Percentiles rank a stretch among this genome's conserved stretches.
Conservation (phyloP, 352 stramenopile genomes). For the Blastocystis sp. region DNA sequence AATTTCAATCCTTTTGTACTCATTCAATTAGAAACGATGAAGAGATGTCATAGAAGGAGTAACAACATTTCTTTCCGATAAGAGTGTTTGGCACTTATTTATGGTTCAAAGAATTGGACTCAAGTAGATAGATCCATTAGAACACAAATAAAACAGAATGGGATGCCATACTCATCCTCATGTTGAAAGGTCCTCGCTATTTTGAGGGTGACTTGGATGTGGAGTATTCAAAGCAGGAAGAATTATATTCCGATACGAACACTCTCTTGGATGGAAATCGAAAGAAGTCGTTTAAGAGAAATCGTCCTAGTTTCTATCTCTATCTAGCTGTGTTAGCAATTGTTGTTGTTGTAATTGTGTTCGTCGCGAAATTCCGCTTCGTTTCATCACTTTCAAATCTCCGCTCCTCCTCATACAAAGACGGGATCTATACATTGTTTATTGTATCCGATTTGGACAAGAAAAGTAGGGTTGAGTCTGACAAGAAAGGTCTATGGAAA, state of each 20-base stretch:
- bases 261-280: neutral
- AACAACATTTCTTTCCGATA: neutral
- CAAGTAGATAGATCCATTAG: neutral
- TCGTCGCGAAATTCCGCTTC: neutral
- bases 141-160: neutral
- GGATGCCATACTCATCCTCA: neutral
- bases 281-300: neutral
- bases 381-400: neutral
- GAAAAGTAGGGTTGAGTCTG: slow-evolving; percentile 76
- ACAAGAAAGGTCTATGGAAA: slow-evolving; percentile 79
- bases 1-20: neutral
- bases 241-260: neutral
- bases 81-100: neutral
- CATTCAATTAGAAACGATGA: neutral
- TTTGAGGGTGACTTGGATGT: neutral
- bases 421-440: slow-evolving; percentile 63
- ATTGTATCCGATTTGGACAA: slow-evolving; percentile 90
- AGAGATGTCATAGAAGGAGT: neutral
- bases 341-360: neutral
- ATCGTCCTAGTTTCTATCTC: neutral
- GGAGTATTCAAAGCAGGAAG: neutral
- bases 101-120: neutral
- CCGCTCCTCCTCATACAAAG: neutral
- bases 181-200: slow-evolving; percentile 43
- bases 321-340: neutral